Evolutionary conservation across 23 red algal genomes (phyloP), one percentile per base, ranked within the genome.

Genomic region (Pyropia yezoensis): DNA sequence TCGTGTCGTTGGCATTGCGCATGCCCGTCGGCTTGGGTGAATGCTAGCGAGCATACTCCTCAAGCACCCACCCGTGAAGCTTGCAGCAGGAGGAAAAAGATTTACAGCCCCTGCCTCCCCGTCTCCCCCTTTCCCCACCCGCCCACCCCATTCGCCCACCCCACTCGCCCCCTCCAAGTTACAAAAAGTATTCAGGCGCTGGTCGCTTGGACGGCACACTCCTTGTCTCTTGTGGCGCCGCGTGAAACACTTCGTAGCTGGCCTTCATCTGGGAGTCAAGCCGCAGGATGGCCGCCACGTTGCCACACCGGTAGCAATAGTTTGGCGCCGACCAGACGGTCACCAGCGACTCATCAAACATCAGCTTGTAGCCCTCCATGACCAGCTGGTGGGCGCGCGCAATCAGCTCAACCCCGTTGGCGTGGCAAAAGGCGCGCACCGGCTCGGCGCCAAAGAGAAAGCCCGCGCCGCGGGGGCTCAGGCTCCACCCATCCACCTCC

Each of bases 231-330:
- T 82, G 76, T 14, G 76, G 61, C 9, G 81, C 81, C 23, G 80
- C 90, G 64, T 87, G 71, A 60, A 95, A 87, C 12, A 95, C 90
- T 22, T 75, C 72, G 26, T 81, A 83, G 14, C 53, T 49, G 27
- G 77, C 20, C n/a, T 75, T 27, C 28, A 95, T 53, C n/a, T 87
- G 77, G 16, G 74, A 81, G 49, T 87, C 90, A 33, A 95, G 50
- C 55, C 72, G 75, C 53, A 95, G 57, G 66, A 95, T 77, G 15
- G 90, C 82, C 8, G 81, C 90, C 51, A 95, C 90, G 68, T 95
- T 95, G 5, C 90, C 90, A 51, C 90, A 95, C 12, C 90, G 90
- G 63, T 95, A 95, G 63, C 90, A 95, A 59, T 95, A 95, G 57
- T 95, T 95, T 22, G 90, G 90, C 14, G 90, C 90, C 18, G 75